phyloP scores from a whole-genome alignment of 2,329 filamentous ascomycete species.

The Phyllosticta paracitricarpa region DNA sequence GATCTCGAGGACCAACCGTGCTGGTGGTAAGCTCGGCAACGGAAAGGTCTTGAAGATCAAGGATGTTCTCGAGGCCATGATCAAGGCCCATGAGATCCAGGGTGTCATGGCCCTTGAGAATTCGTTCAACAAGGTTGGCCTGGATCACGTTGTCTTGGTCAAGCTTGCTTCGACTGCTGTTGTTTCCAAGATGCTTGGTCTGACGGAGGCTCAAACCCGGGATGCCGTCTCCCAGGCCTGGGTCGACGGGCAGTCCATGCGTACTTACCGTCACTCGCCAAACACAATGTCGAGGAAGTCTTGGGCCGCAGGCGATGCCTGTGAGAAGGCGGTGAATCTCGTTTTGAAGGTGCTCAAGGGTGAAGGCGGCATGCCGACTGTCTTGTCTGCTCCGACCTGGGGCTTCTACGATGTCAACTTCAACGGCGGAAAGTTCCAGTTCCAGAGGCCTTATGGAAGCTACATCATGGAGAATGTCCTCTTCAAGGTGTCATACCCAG shows the following conservation, averaged over 20 bases:
- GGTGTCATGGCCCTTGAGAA: slow-evolving; percentile 94
- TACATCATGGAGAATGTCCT: slow-evolving; percentile 99
- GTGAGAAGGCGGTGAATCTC: slow-evolving; percentile 87
- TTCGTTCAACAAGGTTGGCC: slow-evolving; percentile 96
- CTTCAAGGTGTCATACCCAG: slow-evolving; percentile 98
- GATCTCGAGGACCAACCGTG: slow-evolving; percentile 89
- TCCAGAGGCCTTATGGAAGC: slow-evolving; percentile 91
- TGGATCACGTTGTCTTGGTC: slow-evolving; percentile 96
- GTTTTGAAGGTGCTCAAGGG: slow-evolving; percentile 85
- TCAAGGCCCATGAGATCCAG: slow-evolving; percentile 99
- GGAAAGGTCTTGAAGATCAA: slow-evolving; percentile 78
- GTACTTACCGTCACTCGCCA: slow-evolving; percentile 92
- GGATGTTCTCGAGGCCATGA: slow-evolving; percentile 93
- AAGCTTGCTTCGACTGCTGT: slow-evolving; percentile 95
- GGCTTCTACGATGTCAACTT: slow-evolving; percentile 99
- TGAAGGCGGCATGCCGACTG: slow-evolving; percentile 82
- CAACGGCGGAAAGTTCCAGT: slow-evolving; percentile 82
- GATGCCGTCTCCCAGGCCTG: slow-evolving; percentile 95
- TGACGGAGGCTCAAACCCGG: slow-evolving; percentile 81
- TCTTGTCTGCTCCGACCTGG: slow-evolving; percentile 87
- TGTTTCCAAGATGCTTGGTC: slow-evolving; percentile 87
- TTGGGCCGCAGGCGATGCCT: slow-evolving; percentile 97
- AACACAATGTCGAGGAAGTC: slow-evolving; percentile 99
- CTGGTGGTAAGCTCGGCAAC: slow-evolving; percentile 60
- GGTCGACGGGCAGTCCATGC: slow-evolving; percentile 91